A percentile compares a stretch with the other conserved stretches of the same genome.
Evolutionary conservation across 2,329 filamentous ascomycete species (phyloP).

Genomic region (Exophiala sp.): DNA sequence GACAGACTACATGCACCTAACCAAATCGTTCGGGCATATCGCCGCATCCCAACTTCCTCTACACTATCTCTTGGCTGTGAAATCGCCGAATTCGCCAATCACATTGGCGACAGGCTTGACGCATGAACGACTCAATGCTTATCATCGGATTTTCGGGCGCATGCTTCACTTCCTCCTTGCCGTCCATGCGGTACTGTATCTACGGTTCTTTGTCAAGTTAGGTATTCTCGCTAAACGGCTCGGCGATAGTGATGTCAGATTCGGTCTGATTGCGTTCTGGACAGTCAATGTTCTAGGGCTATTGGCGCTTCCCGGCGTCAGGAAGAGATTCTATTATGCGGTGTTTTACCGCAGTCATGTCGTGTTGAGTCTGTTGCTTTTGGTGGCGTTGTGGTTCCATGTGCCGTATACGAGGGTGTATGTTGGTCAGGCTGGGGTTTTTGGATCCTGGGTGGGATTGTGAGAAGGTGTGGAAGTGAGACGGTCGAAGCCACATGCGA

Average conservation of each 20-base stretch:
- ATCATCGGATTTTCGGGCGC: slow-evolving; percentile 54
- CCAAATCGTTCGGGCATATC: slow-evolving; percentile 56
- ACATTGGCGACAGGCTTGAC: slow-evolving; percentile 49
- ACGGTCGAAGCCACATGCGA: slow-evolving; percentile 33
- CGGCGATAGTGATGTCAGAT: slow-evolving; percentile 52
- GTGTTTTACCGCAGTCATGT: slow-evolving; percentile 55
- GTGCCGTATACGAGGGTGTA: slow-evolving; percentile 51
- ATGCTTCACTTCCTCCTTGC: slow-evolving; percentile 48
- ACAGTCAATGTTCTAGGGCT: slow-evolving; percentile 43
- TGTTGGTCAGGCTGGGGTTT: slow-evolving; percentile 47
- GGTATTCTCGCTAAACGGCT: slow-evolving; percentile 49
- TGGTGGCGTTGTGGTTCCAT: slow-evolving; percentile 50
- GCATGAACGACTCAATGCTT: slow-evolving; percentile 51
- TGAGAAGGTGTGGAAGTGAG: slow-evolving; percentile 7
- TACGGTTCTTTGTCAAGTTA: slow-evolving; percentile 52
- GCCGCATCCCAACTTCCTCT: slow-evolving; percentile 55
- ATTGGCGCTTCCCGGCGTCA: slow-evolving; percentile 45
- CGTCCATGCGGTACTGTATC: slow-evolving; percentile 50
- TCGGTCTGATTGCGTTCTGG: slow-evolving; percentile 47
- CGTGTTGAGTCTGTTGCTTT: slow-evolving; percentile 44
- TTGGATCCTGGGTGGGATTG: slow-evolving; percentile 39
- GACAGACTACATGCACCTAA: slow-evolving; percentile 56
- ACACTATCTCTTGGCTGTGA: slow-evolving; percentile 51
- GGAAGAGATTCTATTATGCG: slow-evolving; percentile 43
- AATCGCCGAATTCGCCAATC: slow-evolving; percentile 38